phyloP scores from a whole-genome alignment of 2,329 filamentous ascomycete genomes.

The Alternaria rosae region DNA sequence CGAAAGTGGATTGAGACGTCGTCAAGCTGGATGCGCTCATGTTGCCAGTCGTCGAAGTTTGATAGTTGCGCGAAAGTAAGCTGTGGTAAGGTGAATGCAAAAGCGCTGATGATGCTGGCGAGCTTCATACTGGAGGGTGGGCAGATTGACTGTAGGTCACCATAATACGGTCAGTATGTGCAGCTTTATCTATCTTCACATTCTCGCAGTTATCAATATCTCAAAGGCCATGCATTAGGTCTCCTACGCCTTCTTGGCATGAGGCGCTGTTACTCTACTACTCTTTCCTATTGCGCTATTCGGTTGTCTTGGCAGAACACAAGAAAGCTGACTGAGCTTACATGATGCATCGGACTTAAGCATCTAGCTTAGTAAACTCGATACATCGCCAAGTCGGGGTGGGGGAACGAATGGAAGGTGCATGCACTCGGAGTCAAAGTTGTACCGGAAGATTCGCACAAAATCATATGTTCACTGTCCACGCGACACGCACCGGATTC shows the following conservation, averaged over 20 bases:
- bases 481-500: no score
- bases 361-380: background rate
- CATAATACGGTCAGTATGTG: background rate
- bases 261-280: background rate
- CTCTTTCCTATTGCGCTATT: background rate
- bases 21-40: background rate
- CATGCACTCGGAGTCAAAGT: background rate
- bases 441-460: no score
- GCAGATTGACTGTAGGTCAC: fast-evolving
- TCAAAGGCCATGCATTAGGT: background rate
- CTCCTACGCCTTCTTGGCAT: background rate
- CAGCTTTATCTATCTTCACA: background rate
- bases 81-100: background rate
- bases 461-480: no score
- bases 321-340: background rate
- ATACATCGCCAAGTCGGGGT: background rate
- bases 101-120: background rate
- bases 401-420: background rate
- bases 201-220: background rate
- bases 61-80: background rate
- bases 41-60: background rate
- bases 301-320: background rate
- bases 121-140: background rate
- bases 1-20: background rate
- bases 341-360: background rate